These are phyloP conservation scores for Pythium volutum DNA, from an alignment of 352 stramenopile genomes.

Conservation along the genomic window DNA sequence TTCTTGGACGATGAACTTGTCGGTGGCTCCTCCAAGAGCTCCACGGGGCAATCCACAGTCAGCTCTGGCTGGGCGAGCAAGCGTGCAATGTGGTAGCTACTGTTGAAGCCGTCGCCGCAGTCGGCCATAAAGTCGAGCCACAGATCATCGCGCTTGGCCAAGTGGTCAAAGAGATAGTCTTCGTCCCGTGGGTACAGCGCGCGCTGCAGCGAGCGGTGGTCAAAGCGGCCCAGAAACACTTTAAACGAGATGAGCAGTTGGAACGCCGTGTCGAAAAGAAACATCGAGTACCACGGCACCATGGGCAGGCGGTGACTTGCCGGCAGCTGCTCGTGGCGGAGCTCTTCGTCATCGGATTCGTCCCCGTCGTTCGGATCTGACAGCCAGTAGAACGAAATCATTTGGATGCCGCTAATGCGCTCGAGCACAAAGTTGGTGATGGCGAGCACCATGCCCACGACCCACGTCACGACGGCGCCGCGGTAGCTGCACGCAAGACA, in stretches of 20 bases:
- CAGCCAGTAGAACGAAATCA: slow-evolving; percentile 82
- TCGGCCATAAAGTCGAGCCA: slow-evolving; percentile 95
- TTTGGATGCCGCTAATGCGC: slow-evolving; percentile 69
- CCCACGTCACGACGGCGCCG: slow-evolving; percentile 81
- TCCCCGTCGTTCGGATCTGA: slow-evolving; percentile 36
- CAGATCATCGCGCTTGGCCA: slow-evolving; percentile 70
- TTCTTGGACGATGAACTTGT: slow-evolving; percentile 17
- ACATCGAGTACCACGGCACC: slow-evolving; percentile 94
- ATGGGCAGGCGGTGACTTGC: slow-evolving; percentile 83
- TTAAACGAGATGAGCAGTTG: slow-evolving; percentile 92
- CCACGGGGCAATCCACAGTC: slow-evolving; percentile 60
- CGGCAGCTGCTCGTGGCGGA: slow-evolving; percentile 57
- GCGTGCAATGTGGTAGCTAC: slow-evolving; percentile 90
- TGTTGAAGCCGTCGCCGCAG: slow-evolving; percentile 93
- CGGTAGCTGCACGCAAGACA: slow-evolving; percentile 45
- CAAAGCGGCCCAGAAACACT: slow-evolving; percentile 90
- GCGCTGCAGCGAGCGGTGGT: slow-evolving; percentile 90
- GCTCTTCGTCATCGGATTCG: slow-evolving; percentile 44
- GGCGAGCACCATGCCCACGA: slow-evolving; percentile 70
- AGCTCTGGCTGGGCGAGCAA: slow-evolving; percentile 88
- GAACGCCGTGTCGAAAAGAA: slow-evolving; percentile 90
- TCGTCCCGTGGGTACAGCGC: slow-evolving; percentile 71
- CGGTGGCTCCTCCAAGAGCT: slow-evolving; percentile 8
- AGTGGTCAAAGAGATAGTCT: slow-evolving; percentile 82
- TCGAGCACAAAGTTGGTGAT: slow-evolving; percentile 86